Conservation (phyloP, 495 filamentous ascomycete genomes). For the Emericellopsis terricola region DNA sequence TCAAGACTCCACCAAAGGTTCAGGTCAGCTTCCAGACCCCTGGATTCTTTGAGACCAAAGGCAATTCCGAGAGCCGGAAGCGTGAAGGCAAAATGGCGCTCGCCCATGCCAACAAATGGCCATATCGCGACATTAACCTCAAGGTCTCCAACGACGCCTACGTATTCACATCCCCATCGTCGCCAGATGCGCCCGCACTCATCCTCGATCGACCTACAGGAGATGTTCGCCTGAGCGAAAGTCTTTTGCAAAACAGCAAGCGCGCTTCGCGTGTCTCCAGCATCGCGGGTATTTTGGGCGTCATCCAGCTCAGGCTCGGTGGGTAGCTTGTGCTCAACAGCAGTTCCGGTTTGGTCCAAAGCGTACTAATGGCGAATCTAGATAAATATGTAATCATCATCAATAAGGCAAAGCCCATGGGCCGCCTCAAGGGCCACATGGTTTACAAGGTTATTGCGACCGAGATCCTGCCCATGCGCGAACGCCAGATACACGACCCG, state of each 20-base stretch:
- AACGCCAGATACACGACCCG: constrained; percentile 72
- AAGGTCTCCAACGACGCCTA: constrained; percentile 81
- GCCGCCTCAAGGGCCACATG: constrained; percentile 78
- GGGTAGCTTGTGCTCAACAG: too few relatives aligned
- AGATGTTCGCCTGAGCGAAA: constrained; percentile 70
- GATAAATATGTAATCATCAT: constrained; percentile 96
- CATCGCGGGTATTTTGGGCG: constrained; percentile 84
- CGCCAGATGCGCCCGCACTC: constrained; percentile 69
- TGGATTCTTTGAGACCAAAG: too few relatives aligned
- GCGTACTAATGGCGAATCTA: too few relatives aligned
- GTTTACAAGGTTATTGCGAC: constrained; percentile 83
- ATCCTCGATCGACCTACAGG: constrained; percentile 86
- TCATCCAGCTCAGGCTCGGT: constrained; percentile 83
- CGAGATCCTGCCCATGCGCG: constrained; percentile 85
- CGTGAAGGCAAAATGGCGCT: too few relatives aligned
- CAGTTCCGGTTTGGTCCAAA: too few relatives aligned
- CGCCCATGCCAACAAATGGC: constrained; percentile 21
- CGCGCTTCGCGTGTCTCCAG: constrained; percentile 58
- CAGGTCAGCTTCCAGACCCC: too few relatives aligned
- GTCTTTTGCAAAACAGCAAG: constrained; percentile 51
- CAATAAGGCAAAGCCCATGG: constrained; percentile 83
- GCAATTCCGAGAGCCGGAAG: too few relatives aligned
- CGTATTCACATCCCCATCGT: constrained; percentile 90
- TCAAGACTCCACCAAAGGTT: too few relatives aligned
- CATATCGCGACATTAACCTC: constrained; percentile 92